Percentiles rank a stretch among this genome's conserved stretches.
phyloP scores from a whole-genome alignment of 352 stramenopile species.

The Globisporangium carolinianum region DNA sequence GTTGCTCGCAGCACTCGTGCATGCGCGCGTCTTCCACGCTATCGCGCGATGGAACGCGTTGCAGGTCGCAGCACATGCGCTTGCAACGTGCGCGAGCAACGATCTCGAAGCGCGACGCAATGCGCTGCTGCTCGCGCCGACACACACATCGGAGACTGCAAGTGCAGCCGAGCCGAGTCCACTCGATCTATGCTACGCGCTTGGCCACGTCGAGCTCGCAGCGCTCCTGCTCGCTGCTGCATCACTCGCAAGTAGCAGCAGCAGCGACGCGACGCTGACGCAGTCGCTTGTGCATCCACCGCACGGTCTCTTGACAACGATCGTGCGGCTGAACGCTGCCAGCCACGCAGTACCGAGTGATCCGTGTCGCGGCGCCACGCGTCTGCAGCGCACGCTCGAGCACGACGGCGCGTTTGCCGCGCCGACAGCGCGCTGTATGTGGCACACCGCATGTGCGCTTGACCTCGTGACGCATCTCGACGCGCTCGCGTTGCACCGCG shows the following conservation, averaged over 20 bases:
- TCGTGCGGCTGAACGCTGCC: constrained; percentile 4
- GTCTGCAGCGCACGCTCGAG: neutral
- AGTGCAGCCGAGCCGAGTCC: neutral
- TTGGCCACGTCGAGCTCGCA: constrained; percentile 5
- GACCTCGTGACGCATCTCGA: constrained; percentile 31
- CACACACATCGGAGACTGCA: neutral
- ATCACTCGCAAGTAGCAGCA: too few species aligned
- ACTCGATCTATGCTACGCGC: constrained; percentile 2
- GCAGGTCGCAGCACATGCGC: too few species aligned
- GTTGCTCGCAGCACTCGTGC: too few species aligned
- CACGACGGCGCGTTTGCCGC: neutral
- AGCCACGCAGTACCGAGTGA: too few species aligned
- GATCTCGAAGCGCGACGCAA: too few species aligned
- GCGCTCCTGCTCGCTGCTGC: neutral
- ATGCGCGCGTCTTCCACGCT: too few species aligned
- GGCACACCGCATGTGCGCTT: constrained; percentile 14
- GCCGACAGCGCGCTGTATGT: neutral
- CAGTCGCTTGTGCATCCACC: too few species aligned
- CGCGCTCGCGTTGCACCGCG: constrained; percentile 17
- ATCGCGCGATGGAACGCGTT: too few species aligned
- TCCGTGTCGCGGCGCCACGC: too few species aligned
- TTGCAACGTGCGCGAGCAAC: too few species aligned
- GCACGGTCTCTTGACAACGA: constrained; percentile 1
- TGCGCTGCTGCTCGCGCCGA: too few species aligned
- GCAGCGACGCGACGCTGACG: too few species aligned